Conservation (phyloP, 331 rosid species). For the Pyrus hybrid region DNA sequence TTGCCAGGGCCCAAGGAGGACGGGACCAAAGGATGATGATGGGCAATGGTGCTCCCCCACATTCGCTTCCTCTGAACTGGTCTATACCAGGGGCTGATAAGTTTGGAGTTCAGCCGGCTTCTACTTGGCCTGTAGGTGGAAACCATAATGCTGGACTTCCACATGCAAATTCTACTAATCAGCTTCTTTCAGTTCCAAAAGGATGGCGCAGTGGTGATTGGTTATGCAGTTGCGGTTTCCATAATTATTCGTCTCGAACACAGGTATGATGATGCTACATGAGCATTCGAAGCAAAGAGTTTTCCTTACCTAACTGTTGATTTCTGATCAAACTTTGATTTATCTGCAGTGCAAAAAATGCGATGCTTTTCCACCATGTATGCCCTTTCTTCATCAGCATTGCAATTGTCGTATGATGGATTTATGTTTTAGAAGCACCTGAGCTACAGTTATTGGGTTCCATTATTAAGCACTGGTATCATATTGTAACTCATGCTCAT, state of each 20-base stretch:
- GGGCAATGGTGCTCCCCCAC: conserved; percentile 47
- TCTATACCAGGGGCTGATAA: conserved; percentile 50
- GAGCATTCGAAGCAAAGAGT: not conserved
- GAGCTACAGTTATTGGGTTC: not conserved
- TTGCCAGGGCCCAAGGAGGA: conserved; percentile 69
- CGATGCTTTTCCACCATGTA: conserved; percentile 83
- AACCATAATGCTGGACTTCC: conserved; percentile 42
- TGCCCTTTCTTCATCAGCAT: conserved; percentile 1
- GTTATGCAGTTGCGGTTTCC: conserved; percentile 92
- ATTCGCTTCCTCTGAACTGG: conserved; percentile 52
- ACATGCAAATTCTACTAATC: conserved; percentile 38
- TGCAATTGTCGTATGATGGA: not conserved
- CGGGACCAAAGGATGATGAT: conserved; percentile 53
- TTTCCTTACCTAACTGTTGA: conserved; percentile 7
- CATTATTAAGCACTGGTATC: not conserved
- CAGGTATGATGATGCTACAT: conserved; percentile 40
- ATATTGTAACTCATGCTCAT: not conserved
- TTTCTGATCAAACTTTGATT: conserved; percentile 30
- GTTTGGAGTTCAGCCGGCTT: conserved; percentile 50
- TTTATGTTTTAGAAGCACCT: not conserved
- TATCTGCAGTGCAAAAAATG: conserved; percentile 88
- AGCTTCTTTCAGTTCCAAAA: conserved; percentile 40
- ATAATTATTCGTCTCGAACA: conserved; percentile 80
- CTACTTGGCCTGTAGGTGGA: conserved; percentile 53
- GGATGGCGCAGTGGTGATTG: conserved; percentile 97